These are phyloP conservation scores for Amaranthus cruentus DNA, from an alignment of 148 eudicot species.

Conservation along the genomic window DNA sequence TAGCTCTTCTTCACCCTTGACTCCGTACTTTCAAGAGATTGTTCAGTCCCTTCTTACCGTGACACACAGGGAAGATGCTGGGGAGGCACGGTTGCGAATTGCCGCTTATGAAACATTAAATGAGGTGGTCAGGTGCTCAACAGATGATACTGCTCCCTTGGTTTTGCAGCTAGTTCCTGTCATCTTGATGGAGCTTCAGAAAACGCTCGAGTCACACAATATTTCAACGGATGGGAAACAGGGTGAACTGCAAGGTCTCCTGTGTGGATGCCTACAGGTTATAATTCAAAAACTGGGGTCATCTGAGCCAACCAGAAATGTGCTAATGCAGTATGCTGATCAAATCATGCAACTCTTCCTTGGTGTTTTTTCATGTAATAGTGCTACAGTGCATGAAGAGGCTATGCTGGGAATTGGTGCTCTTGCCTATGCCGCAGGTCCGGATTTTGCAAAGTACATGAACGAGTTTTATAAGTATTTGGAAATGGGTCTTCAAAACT, in stretches of 20 bases:
- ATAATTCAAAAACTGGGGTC: slow-evolving; percentile 84
- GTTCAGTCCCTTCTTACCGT: slow-evolving; percentile 79
- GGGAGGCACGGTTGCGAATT: slow-evolving; percentile 73
- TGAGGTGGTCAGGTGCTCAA: slow-evolving; percentile 92
- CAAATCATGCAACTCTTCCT: slow-evolving; percentile 79
- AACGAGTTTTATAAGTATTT: slow-evolving; percentile 72
- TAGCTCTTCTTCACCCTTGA: slow-evolving; percentile 64
- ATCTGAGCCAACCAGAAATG: slow-evolving; percentile 60
- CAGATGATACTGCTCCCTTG: slow-evolving; percentile 83
- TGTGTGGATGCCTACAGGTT: slow-evolving; percentile 93
- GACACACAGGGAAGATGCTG: slow-evolving; percentile 85
- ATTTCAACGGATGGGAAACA: slow-evolving; percentile 82
- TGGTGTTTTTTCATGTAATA: slow-evolving; percentile 77
- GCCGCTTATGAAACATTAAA: slow-evolving; percentile 93
- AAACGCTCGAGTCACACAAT: slow-evolving; percentile 70
- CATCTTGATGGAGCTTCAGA: slow-evolving; percentile 87
- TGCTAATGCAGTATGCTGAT: slow-evolving; percentile 73
- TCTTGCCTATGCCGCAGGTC: slow-evolving; percentile 76
- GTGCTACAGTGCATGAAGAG: slow-evolving; percentile 90
- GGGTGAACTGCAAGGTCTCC: slow-evolving; percentile 84
- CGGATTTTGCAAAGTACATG: slow-evolving; percentile 76
- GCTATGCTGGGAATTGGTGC: slow-evolving; percentile 97
- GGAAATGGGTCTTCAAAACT: slow-evolving; percentile 96
- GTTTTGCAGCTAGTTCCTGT: slow-evolving; percentile 76
- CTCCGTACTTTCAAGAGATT: slow-evolving; percentile 81